Evolutionary conservation across 495 filamentous ascomycete genomes (phyloP).

Genomic region (Hyaloscypha finlandica): DNA sequence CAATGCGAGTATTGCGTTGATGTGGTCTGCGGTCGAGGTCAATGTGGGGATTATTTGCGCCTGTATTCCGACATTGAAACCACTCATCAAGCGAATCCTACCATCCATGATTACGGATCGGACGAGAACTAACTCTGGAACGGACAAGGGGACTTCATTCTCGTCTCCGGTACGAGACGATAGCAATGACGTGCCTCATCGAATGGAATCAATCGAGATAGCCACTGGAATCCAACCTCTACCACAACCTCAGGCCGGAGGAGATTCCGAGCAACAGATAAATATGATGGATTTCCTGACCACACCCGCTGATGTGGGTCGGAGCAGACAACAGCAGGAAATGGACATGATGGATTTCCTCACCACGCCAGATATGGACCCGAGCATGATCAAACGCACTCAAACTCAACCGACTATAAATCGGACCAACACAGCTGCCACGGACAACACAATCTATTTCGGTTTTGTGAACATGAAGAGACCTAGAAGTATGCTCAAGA

Average conservation of each 20-base stretch:
- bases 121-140: constrained; percentile 4
- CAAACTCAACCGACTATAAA: background rate
- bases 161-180: constrained; percentile 19
- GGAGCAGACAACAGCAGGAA: background rate
- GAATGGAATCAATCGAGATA: constrained; percentile 10
- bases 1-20: constrained; percentile 82
- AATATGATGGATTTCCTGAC: constrained; percentile 62
- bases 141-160: constrained; percentile 15
- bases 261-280: constrained; percentile 20
- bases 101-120: constrained; percentile 56
- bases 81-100: constrained; percentile 72
- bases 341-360: constrained; percentile 61
- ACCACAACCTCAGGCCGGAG: constrained; percentile 2
- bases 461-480: constrained; percentile 83
- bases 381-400: constrained; percentile 21
- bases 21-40: constrained; percentile 93
- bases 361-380: constrained; percentile 42
- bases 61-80: constrained; percentile 87
- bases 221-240: constrained; percentile 5
- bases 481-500: constrained; percentile 74
- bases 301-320: constrained; percentile 38
- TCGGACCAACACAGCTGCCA: background rate
- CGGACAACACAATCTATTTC: constrained; percentile 55
- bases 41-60: constrained; percentile 86
- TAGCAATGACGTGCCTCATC: background rate